These are phyloP conservation scores for Cercophora newfieldiana DNA, from an alignment of 495 filamentous ascomycete species.

Conservation along the genomic window DNA sequence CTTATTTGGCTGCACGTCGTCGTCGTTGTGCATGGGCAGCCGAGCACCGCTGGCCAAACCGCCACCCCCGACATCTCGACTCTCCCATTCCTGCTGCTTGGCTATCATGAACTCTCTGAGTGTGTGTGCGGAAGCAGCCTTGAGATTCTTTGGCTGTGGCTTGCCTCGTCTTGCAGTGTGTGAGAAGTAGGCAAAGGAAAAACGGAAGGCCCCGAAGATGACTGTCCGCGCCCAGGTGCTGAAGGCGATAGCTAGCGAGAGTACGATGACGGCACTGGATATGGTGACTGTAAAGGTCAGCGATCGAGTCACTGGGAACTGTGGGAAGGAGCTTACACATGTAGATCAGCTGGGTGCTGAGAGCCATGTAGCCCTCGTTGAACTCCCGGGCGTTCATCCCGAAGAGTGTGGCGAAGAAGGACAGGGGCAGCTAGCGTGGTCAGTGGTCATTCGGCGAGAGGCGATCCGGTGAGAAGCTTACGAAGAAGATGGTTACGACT, in stretches of 20 bases:
- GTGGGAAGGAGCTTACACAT: conserved; percentile 32
- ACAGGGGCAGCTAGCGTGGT: conserved; percentile 35
- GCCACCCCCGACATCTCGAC: neutral
- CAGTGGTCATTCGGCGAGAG: neutral
- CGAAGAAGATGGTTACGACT: conserved; percentile 61
- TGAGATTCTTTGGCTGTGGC: conserved; percentile 3
- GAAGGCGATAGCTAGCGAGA: conserved; percentile 29
- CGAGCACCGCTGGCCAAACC: conserved; percentile 10
- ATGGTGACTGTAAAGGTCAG: conserved; percentile 20
- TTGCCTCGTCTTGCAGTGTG: conserved; percentile 2
- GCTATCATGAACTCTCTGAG: conserved; percentile 29
- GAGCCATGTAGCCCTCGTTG: conserved; percentile 25
- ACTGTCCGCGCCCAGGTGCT: conserved; percentile 22
- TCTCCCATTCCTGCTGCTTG: conserved; percentile 28
- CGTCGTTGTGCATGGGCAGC: conserved; percentile 21
- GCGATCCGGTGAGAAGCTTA: conserved; percentile 21
- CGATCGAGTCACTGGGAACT: too few species aligned
- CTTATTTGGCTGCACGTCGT: neutral
- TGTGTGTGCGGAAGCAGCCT: conserved; percentile 21
- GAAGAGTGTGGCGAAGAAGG: conserved; percentile 44
- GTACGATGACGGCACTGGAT: conserved; percentile 21
- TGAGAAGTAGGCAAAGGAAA: conserved; percentile 13
- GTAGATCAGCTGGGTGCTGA: conserved; percentile 33
- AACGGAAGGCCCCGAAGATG: conserved; percentile 20
- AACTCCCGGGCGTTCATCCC: conserved; percentile 45